Evolutionary conservation across 257 asterid genomes (phyloP).

Genomic region (Solanum neorickii): DNA sequence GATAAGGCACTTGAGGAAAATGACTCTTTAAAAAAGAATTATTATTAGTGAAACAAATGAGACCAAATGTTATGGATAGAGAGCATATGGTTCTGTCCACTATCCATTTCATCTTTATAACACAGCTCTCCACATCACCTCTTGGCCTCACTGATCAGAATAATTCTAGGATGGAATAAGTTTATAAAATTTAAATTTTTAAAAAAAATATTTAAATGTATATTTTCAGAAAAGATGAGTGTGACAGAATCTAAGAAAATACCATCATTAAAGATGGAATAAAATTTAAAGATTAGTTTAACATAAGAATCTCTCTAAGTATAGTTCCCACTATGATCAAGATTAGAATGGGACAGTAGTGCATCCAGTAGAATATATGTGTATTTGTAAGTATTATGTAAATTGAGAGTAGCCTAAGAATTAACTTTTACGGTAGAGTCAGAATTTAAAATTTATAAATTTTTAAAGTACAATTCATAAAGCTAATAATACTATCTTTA

Average conservation of each 20-base stretch:
- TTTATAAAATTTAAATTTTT: neutral
- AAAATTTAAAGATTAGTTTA: neutral
- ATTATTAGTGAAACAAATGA: neutral
- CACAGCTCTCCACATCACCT: neutral
- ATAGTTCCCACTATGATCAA: neutral
- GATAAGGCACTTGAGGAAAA: neutral
- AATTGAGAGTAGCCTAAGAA: neutral
- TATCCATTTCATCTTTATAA: neutral
- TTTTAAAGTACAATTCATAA: neutral
- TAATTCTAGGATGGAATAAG: neutral
- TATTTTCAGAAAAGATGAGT: neutral
- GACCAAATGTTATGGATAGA: neutral
- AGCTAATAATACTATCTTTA: neutral
- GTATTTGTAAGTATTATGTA: neutral
- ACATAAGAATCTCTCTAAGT: neutral
- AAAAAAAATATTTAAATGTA: neutral
- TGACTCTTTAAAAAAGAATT: neutral
- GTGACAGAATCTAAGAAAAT: neutral
- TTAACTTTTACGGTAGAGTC: neutral
- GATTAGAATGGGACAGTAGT: neutral
- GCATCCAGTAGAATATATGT: neutral
- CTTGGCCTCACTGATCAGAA: neutral
- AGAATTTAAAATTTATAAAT: neutral
- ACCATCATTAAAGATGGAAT: neutral
- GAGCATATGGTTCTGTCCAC: constrained; percentile 3